Base-by-base conservation (phyloP, 352 stramenopile species). In the Globisporangium heterothallicum region DNA sequence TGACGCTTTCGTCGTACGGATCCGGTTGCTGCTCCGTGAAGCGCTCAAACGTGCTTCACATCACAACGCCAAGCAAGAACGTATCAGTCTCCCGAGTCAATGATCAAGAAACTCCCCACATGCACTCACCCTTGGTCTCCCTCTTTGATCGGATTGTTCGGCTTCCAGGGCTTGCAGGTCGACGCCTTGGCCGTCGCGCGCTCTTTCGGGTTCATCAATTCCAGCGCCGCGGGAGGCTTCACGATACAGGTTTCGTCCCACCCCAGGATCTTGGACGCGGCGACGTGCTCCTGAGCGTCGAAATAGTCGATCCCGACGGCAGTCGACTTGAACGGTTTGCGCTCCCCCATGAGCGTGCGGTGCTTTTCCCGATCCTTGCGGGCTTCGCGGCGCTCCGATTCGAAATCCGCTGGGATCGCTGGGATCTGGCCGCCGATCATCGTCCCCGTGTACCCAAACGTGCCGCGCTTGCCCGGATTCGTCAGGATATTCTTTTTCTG, bases 131-230 rank as follows among this genome's bases (percentile, higher is more conserved):
- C 77, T 46, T 85, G 50, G 19, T 86, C 72, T 34, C 79, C 77
- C 0, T 67, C 48, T 50, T 90, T 90, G 48, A 78, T 70, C 14
- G 71, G 70, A 48, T 91, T 68, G 46, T 76, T 88, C 22, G 79
- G 77, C 29, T 70, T 76, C 79, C 79, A 91, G 10, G 77, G 59
- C 38, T 86, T 86, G 65, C 68, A 86, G 12, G 69, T 83, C 22
- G 69, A 44, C 8, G 79, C 75, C 3, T 61, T 57, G 10, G 77
- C 72, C 14, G 59, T 58, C 24, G 77, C 79, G 14, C 79, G 72
- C 53, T 88, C 79, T 45, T 87, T 88, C 1, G 77, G 79, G 52
- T 86, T 88, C 70, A 91, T 84, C 16, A 82, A 59, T 32, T 86
- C 79, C n/a, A 73, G 58, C 30, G 64, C 61, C 4, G 72, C 77